phyloP scores from a whole-genome alignment of 352 stramenopile genomes.

The Poterioochromonas sp. region DNA sequence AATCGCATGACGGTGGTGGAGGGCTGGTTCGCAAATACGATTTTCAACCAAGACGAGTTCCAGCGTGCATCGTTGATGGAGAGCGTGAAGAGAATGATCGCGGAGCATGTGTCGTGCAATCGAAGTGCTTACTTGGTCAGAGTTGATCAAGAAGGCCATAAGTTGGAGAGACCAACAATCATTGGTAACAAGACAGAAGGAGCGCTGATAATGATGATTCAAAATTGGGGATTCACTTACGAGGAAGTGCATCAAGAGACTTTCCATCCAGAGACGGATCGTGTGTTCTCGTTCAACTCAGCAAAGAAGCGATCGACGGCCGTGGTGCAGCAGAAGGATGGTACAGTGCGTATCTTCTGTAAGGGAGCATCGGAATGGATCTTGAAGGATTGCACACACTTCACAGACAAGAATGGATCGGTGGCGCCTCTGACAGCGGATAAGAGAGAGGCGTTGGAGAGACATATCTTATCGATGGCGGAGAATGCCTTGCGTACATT shows the following conservation, averaged over 20 bases:
- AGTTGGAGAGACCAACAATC: slow-evolving; percentile 46
- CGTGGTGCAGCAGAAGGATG: slow-evolving; percentile 42
- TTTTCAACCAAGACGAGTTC: slow-evolving; percentile 28
- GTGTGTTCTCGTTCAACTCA: slow-evolving; percentile 60
- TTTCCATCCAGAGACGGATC: slow-evolving; percentile 33
- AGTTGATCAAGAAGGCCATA: slow-evolving; percentile 43
- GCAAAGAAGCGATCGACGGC: slow-evolving; percentile 64
- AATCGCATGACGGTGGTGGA: slow-evolving; percentile 96
- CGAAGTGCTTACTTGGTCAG: slow-evolving; percentile 56
- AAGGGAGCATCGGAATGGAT: slow-evolving; percentile 47
- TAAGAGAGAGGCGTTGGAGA: background rate
- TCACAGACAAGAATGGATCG: background rate
- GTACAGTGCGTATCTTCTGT: slow-evolving; percentile 42
- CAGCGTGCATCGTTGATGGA: background rate
- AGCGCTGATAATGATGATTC: slow-evolving; percentile 43
- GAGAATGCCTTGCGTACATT: slow-evolving; percentile 68
- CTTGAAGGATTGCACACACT: slow-evolving; percentile 30
- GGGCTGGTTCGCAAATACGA: slow-evolving; percentile 60
- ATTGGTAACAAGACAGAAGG: slow-evolving; percentile 48
- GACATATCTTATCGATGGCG: slow-evolving; percentile 63
- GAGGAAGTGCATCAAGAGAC: slow-evolving; percentile 35
- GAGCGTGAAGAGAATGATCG: slow-evolving; percentile 49
- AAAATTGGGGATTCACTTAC: slow-evolving; percentile 46
- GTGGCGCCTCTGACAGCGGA: background rate
- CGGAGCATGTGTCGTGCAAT: slow-evolving; percentile 58